Evolutionary conservation across 2,329 filamentous ascomycete genomes (phyloP), one percentile per base, ranked within the genome.

Genomic region (Alternaria infectoria): DNA sequence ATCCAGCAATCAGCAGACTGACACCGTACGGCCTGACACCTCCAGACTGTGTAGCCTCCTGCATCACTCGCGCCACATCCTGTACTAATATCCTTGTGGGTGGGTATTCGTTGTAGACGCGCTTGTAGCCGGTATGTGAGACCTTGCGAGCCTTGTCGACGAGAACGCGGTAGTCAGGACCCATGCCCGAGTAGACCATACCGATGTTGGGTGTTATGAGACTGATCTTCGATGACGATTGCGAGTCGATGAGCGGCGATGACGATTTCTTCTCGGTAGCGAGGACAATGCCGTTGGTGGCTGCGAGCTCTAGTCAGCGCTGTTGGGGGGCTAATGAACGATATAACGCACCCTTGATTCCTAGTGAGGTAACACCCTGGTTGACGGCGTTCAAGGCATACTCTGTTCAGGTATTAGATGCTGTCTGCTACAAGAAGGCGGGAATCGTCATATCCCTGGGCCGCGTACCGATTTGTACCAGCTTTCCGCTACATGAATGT

Each of bases 31-130:
- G 96, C 69, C 96, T 88, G 68, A 99, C 95, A 89, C 96, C 96
- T 79, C 96, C 96, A 43, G 93, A 97, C 83, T 99, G 96, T 64
- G 96, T 99, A 65, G 96, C 96, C 84, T 99, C 96, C 84, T 99
- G 96, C 91, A 99, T 97, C 71, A 98, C 95, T 69, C 93, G 89
- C 64, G 96, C 96, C 61, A 99, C 94, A 77, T 99, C 96, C 83
- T 99, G 96, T 61, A 99, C 96, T 84, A 99, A 88, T 91, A 99
- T 99, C 81, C 96, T 90, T 61, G 96, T 99, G 6, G 96, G 96
- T n/a, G 96, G 96, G 85, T 99, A 99, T 85, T 99, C 96, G 84
- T 99, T 99, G 87, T 99, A 99, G 85, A 99, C 94, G 82, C 96
- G 93, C 89, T 99, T 99, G 90, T 99, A 99, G 81, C 90, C 91